These are phyloP conservation scores for Laetiporus sulphureus DNA, from an alignment of 1,284 basidiomycete genomes.

Conservation along the genomic window DNA sequence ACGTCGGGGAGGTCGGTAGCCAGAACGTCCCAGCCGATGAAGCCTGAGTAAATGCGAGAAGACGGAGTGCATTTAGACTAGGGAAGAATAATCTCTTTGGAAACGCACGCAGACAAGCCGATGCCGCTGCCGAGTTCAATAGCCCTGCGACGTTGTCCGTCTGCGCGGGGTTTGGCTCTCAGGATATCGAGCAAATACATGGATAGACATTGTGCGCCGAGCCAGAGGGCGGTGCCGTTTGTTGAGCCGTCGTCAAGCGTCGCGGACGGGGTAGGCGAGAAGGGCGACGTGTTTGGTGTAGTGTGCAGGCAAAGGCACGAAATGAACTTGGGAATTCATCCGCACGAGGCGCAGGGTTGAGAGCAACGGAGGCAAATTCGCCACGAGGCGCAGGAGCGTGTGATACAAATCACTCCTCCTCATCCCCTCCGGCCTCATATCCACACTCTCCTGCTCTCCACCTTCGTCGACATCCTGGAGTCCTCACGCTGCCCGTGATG, in stretches of 20 bases:
- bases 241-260: slow-evolving; percentile 48
- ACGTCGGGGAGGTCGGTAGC: slow-evolving; percentile 76
- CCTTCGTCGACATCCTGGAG: slow-evolving; percentile 13
- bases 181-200: slow-evolving; percentile 44
- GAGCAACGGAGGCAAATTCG: slow-evolving; percentile 5
- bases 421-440: slow-evolving; percentile 17
- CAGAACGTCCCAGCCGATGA: slow-evolving; percentile 70
- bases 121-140: slow-evolving; percentile 83
- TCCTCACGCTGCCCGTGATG: slow-evolving; percentile 8
- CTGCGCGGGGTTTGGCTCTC: slow-evolving; percentile 17
- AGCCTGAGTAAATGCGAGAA: too few relatives aligned
- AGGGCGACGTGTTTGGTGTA: slow-evolving; percentile 59
- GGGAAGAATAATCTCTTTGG: too few relatives aligned
- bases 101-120: slow-evolving; percentile 72
- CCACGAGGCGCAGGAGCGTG: slow-evolving; percentile 15
- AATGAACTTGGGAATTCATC: slow-evolving; percentile 2
- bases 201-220: slow-evolving; percentile 72
- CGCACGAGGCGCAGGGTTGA: too few relatives aligned
- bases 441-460: slow-evolving; percentile 18
- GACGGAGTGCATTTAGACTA: too few relatives aligned
- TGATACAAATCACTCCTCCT: slow-evolving; percentile 10
- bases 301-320: slow-evolving; percentile 42
- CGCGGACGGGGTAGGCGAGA: slow-evolving; percentile 43
- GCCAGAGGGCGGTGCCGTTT: slow-evolving; percentile 88
- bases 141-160: slow-evolving; percentile 25